Conservation (phyloP, 768 basidiomycete genomes). For the Pleurotus tuber-regium region DNA sequence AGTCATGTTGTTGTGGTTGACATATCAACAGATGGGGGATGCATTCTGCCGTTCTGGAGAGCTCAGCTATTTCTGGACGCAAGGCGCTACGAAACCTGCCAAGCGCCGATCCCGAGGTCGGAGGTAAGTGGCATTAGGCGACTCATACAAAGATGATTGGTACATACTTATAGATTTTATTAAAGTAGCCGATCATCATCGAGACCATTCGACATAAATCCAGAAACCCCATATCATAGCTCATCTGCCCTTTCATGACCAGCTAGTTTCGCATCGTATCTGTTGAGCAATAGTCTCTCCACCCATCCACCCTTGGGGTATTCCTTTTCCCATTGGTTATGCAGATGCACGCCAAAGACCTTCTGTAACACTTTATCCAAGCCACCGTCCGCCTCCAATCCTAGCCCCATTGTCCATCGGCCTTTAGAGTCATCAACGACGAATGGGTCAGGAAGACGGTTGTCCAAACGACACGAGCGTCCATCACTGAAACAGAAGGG, state of each 20-base stretch:
- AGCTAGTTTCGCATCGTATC: conserved; percentile 48
- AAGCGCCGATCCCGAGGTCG: background rate
- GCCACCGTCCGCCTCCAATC: conserved; percentile 57
- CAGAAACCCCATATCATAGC: background rate
- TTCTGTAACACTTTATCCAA: conserved; percentile 59
- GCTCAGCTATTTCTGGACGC: too few relatives aligned
- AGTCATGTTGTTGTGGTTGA: too few relatives aligned
- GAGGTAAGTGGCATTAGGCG: conserved; percentile 3
- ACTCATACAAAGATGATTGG: background rate
- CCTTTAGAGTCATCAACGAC: conserved; percentile 47
- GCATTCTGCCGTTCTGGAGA: too few relatives aligned
- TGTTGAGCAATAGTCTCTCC: conserved; percentile 66
- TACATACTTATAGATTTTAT: conserved; percentile 5
- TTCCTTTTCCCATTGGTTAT: conserved; percentile 93
- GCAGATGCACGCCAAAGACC: conserved; percentile 88
- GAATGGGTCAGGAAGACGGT: conserved; percentile 93
- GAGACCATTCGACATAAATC: background rate
- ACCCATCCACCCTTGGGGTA: conserved; percentile 90
- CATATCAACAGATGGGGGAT: too few relatives aligned
- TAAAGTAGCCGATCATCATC: background rate
- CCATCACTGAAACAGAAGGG: conserved; percentile 96
- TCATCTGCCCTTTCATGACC: conserved; percentile 7
- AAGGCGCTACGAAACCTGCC: too few relatives aligned
- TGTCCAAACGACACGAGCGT: conserved; percentile 88
- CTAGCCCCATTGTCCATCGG: conserved; percentile 67